Conservation (phyloP, 305 asterid genomes). For the Fraxinus floribunda region DNA sequence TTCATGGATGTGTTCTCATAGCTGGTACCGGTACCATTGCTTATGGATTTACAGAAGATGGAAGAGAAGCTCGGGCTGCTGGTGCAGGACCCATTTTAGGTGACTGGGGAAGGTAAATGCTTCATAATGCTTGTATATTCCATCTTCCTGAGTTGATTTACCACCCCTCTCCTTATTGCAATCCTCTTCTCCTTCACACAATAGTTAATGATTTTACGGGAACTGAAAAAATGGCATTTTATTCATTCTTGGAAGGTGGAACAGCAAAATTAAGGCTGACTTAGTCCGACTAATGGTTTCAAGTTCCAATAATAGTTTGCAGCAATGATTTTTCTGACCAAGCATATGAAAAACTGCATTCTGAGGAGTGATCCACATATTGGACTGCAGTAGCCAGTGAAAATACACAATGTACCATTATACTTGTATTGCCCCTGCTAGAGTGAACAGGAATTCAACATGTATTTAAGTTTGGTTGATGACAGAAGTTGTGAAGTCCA, state of each 20-base stretch:
- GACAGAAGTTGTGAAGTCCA: not conserved
- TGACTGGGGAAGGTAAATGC: conserved; percentile 85
- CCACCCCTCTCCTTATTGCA: not conserved
- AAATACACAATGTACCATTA: not conserved
- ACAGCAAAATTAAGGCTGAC: not conserved
- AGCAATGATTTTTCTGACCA: not conserved
- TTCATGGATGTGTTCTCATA: conserved; percentile 86
- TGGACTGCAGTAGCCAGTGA: not conserved
- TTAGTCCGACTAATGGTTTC: not conserved
- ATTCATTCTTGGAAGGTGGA: conserved; percentile 4
- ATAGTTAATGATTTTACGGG: not conserved
- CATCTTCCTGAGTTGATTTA: not conserved
- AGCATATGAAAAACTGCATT: not conserved
- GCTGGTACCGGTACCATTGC: conserved; percentile 97
- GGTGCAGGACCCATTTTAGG: conserved; percentile 94
- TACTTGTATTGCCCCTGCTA: not conserved
- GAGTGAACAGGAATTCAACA: not conserved
- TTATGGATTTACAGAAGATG: conserved; percentile 82
- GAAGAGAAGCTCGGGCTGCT: conserved; percentile 87
- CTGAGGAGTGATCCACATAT: not conserved
- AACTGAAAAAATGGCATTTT: not conserved
- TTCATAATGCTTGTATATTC: conserved; percentile 3
- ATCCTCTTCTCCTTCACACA: conserved; percentile 15
- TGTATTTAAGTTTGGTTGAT: not conserved
- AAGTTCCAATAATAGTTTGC: not conserved